These are phyloP conservation scores for Ettlia oleoabundans DNA, from an alignment of 139 green algal genomes.

Conservation along the genomic window DNA sequence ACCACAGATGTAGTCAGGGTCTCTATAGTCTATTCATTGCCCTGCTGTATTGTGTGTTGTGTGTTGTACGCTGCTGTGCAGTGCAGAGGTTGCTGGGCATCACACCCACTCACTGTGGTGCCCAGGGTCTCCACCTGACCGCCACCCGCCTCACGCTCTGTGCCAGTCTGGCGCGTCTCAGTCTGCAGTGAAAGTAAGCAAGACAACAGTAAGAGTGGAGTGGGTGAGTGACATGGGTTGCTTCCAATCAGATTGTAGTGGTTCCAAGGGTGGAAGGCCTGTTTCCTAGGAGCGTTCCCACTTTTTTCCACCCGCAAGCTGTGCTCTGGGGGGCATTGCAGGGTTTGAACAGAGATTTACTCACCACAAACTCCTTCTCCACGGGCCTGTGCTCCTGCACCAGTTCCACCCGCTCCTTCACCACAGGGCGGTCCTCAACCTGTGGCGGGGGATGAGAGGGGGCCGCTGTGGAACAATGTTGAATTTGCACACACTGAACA, in stretches of 20 bases:
- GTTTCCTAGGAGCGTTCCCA: too few species aligned
- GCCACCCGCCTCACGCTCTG: not conserved
- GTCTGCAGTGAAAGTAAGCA: not conserved
- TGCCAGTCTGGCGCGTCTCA: slow-evolving; percentile 33
- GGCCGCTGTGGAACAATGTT: too few species aligned
- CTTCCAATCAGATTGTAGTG: not conserved
- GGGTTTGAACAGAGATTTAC: not conserved
- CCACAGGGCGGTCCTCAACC: slow-evolving; percentile 46
- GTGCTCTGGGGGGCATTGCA: too few species aligned
- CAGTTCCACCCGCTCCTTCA: slow-evolving; percentile 31
- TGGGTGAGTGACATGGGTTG: not conserved
- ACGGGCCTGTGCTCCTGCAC: slow-evolving; percentile 53
- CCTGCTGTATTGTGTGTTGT: not conserved
- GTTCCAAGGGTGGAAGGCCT: too few species aligned
- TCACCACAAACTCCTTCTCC: slow-evolving; percentile 65
- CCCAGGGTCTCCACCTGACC: slow-evolving; percentile 29
- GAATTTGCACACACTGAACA: not conserved
- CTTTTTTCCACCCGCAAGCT: too few species aligned
- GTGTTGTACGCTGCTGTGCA: too few species aligned
- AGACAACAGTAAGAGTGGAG: not conserved
- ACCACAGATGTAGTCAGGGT: too few species aligned
- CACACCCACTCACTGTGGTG: too few species aligned
- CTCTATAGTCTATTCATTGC: too few species aligned
- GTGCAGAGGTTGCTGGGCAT: not conserved
- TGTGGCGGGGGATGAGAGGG: too few species aligned